These are phyloP conservation scores for Leccinum pallidistipes DNA, from an alignment of 1,284 basidiomycete genomes.

Conservation along the genomic window DNA sequence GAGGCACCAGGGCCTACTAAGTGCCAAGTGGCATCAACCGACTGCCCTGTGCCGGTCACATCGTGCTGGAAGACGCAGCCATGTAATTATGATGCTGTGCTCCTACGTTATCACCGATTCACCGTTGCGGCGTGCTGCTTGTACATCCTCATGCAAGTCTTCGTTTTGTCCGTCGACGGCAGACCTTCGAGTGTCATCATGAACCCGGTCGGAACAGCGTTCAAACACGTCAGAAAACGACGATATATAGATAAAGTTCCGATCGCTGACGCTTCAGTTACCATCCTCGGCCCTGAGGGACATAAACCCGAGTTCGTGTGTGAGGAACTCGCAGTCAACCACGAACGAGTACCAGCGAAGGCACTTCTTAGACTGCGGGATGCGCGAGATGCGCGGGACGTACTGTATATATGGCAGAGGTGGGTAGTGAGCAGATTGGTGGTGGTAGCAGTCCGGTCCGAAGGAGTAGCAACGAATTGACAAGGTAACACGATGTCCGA, in stretches of 20 bases:
- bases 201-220: slow-evolving; percentile 76
- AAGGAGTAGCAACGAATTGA: background rate
- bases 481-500: background rate
- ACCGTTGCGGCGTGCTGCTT: slow-evolving; percentile 51
- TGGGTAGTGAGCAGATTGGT: background rate
- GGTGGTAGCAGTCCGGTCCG: too few relatives aligned
- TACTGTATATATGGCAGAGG: too few relatives aligned
- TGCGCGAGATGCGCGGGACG: too few relatives aligned
- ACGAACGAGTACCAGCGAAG: too few relatives aligned
- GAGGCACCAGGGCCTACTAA: background rate
- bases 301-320: too few relatives aligned
- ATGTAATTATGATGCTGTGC: background rate
- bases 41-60: background rate
- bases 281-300: too few relatives aligned
- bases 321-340: too few relatives aligned
- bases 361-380: too few relatives aligned
- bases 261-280: too few relatives aligned
- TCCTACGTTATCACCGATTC: background rate
- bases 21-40: background rate
- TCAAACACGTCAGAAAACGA: too few relatives aligned
- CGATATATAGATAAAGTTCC: too few relatives aligned
- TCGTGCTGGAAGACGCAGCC: background rate
- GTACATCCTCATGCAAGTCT: slow-evolving; percentile 89
- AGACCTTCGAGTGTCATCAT: slow-evolving; percentile 97
- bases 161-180: slow-evolving; percentile 97